Conservation (phyloP, 179 eudicot species). For the Silene coronaria region DNA sequence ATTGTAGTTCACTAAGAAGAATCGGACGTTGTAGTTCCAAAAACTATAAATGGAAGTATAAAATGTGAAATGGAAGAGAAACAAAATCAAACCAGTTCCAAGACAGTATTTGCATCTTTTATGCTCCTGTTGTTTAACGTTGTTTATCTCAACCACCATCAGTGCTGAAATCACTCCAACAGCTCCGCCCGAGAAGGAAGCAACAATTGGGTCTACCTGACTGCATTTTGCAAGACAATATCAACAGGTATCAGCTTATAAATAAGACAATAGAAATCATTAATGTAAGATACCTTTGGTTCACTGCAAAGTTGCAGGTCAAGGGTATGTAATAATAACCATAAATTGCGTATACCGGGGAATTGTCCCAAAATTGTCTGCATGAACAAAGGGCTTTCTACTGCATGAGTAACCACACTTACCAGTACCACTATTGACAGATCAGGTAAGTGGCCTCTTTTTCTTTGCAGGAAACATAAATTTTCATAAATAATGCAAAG, state of each 20-base stretch:
- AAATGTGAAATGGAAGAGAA: not conserved
- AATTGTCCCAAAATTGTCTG: no score
- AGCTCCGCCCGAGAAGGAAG: slow-evolving; percentile 98
- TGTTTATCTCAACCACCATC: slow-evolving; percentile 97
- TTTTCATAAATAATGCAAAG: no score
- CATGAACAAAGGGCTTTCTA: no score
- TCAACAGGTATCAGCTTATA: not conserved
- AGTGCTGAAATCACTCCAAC: slow-evolving; percentile 96
- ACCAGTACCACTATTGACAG: no score
- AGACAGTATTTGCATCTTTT: slow-evolving; percentile 97
- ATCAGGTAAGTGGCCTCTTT: no score
- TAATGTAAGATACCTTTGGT: no score
- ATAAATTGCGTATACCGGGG: no score
- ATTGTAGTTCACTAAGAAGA: not conserved
- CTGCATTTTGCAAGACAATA: slow-evolving; percentile 37
- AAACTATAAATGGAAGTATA: not conserved
- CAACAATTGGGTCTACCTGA: slow-evolving; percentile 93
- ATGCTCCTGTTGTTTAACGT: slow-evolving; percentile 88
- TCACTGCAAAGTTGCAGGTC: no score
- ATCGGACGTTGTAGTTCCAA: not conserved
- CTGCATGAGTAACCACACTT: no score
- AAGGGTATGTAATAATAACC: no score
- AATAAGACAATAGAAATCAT: not conserved
- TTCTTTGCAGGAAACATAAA: no score
- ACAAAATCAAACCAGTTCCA: slow-evolving; percentile 65